phyloP scores from a whole-genome alignment of 2,329 filamentous ascomycete genomes.

The Botrytis medusae region DNA sequence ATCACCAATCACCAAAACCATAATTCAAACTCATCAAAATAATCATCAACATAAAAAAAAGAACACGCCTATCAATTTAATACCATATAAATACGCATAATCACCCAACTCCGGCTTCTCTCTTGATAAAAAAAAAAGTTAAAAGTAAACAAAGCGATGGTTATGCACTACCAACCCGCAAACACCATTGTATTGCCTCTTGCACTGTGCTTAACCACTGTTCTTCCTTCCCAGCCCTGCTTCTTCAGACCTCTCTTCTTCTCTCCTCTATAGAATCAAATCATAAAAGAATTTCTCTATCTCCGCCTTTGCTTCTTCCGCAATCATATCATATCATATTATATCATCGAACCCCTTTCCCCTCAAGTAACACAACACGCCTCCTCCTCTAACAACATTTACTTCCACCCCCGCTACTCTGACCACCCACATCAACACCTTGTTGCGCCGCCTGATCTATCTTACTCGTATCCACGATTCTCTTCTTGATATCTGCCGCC shows the following conservation, averaged over 20 bases:
- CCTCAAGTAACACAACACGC: not conserved
- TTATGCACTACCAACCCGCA: conserved; percentile 23
- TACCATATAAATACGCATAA: conserved; percentile 23
- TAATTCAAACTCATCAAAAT: not conserved
- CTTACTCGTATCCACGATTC: conserved; percentile 88
- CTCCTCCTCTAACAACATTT: conserved; percentile 72
- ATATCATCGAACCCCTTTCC: not conserved
- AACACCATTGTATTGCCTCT: conserved; percentile 19
- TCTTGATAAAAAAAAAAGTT: conserved; percentile 24
- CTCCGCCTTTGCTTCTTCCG: conserved; percentile 22
- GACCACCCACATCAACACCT: conserved; percentile 68
- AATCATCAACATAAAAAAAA: not conserved
- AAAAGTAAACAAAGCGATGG: conserved; percentile 25
- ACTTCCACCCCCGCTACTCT: conserved; percentile 55
- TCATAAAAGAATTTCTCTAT: conserved; percentile 15
- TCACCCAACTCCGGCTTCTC: conserved; percentile 39
- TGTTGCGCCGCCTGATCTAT: conserved; percentile 60
- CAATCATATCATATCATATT: not conserved
- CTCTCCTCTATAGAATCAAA: conserved; percentile 8
- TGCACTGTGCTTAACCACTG: not conserved
- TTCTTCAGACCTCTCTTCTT: not conserved
- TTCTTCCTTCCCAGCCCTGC: not conserved
- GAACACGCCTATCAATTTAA: conserved; percentile 24
- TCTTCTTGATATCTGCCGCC: conserved; percentile 96
- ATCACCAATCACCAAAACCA: not conserved